phyloP scores from a whole-genome alignment of 345 rosid species.

The Mallotus nudiflorus region DNA sequence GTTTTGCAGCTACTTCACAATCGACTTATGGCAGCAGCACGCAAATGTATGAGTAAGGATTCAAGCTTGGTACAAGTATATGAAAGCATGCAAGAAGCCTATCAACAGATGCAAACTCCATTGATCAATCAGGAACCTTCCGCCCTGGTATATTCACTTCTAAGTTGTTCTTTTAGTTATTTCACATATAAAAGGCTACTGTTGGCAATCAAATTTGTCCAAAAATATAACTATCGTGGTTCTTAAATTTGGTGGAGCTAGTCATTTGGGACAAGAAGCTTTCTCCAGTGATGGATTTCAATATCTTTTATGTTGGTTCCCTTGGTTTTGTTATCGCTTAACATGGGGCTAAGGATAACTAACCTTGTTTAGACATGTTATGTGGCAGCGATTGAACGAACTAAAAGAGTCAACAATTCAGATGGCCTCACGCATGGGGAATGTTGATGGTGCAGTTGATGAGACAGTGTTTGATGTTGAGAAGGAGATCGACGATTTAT shows the following conservation, averaged over 20 bases:
- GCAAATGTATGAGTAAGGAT: constrained; percentile 19
- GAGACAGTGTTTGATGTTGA: constrained; percentile 29
- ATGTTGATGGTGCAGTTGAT: constrained; percentile 18
- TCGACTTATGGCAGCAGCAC: constrained; percentile 27
- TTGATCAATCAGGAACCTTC: constrained; percentile 23
- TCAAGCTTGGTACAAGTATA: constrained; percentile 29
- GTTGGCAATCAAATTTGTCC: neutral
- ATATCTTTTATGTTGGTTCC: neutral
- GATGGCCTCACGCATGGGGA: constrained; percentile 18
- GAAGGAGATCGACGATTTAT: constrained; percentile 30
- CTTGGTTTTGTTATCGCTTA: neutral
- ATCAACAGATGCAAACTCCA: constrained; percentile 27
- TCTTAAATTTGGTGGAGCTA: neutral
- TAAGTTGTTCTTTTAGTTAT: constrained; percentile 1
- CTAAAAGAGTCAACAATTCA: constrained; percentile 26
- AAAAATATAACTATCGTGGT: neutral
- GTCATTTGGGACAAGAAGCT: neutral
- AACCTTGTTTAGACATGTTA: neutral
- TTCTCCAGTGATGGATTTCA: neutral
- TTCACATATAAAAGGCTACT: constrained; percentile 4
- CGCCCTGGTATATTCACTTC: constrained; percentile 36
- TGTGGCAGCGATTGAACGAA: constrained; percentile 22
- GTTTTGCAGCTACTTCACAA: constrained; percentile 23
- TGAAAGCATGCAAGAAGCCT: constrained; percentile 35
- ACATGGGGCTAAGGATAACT: neutral